These are phyloP conservation scores for Talaromyces sp. DNA, from an alignment of 2,329 filamentous ascomycete species.

Conservation along the genomic window DNA sequence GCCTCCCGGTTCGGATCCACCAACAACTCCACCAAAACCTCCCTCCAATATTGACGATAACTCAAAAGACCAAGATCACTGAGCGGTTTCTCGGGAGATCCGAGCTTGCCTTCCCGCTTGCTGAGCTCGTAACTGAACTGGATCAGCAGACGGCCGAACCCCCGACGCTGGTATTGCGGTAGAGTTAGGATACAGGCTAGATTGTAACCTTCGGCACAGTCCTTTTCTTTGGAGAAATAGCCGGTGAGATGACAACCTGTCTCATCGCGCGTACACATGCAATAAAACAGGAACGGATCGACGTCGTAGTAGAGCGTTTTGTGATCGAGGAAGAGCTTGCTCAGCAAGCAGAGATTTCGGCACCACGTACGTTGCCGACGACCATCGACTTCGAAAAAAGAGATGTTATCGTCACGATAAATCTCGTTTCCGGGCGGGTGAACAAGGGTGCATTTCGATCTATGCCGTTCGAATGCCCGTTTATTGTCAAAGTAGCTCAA, in stretches of 20 bases:
- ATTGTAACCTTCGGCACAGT: constrained; percentile 95
- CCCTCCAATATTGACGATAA: constrained; percentile 97
- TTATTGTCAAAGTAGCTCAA: constrained; percentile 83
- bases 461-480: constrained; percentile 80
- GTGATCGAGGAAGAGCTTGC: constrained; percentile 95
- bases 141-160: constrained; percentile 88
- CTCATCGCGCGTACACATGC: constrained; percentile 91
- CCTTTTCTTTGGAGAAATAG: constrained; percentile 99
- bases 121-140: constrained; percentile 97
- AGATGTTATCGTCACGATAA: constrained; percentile 85
- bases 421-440: constrained; percentile 98
- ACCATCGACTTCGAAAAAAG: constrained; percentile 96
- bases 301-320: constrained; percentile 99
- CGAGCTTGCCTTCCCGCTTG: constrained; percentile 91
- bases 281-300: constrained; percentile 94
- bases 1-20: constrained; percentile 64
- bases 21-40: constrained; percentile 87
- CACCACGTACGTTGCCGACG: constrained; percentile 98
- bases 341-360: constrained; percentile 92
- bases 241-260: constrained; percentile 94
- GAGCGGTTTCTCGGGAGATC: constrained; percentile 93
- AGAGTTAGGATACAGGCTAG: constrained; percentile 96
- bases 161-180: constrained; percentile 93
- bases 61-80: constrained; percentile 90
- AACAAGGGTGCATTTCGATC: constrained; percentile 82